Percentiles rank a stretch among this genome's conserved stretches.
phyloP scores from a whole-genome alignment of 495 filamentous ascomycete species.

The Penicillium silybi region DNA sequence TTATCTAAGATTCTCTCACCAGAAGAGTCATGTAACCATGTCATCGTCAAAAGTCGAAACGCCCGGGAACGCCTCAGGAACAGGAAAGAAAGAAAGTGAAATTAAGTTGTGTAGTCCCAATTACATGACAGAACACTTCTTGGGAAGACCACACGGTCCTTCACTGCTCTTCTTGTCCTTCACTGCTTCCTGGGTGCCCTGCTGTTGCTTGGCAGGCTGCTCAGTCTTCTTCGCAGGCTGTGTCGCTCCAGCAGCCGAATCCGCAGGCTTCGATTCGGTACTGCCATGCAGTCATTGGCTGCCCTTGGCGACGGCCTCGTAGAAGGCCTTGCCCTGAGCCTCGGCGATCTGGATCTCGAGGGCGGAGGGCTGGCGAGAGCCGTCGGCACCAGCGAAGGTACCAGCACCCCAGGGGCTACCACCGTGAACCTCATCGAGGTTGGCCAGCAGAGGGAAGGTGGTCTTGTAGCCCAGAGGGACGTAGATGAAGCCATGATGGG shows the following conservation, averaged over 20 bases:
- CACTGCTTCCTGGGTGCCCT: conserved; percentile 24
- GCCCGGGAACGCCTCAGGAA: conserved; percentile 19
- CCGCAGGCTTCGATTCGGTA: conserved; percentile 31
- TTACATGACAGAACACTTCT: conserved; percentile 61
- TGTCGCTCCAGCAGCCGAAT: conserved; percentile 22
- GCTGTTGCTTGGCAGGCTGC: conserved; percentile 23
- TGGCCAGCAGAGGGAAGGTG: conserved; percentile 61
- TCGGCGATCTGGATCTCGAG: conserved; percentile 75
- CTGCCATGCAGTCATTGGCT: conserved; percentile 83
- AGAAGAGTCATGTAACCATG: conserved; percentile 9
- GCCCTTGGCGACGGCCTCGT: conserved; percentile 69
- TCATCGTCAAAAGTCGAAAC: conserved; percentile 15
- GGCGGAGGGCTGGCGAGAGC: conserved; percentile 71
- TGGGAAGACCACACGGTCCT: conserved; percentile 69
- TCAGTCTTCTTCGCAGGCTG: conserved; percentile 18
- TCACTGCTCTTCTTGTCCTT: conserved; percentile 39
- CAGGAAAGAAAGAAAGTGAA: conserved; percentile 10
- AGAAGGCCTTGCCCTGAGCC: conserved; percentile 84
- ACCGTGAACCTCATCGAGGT: conserved; percentile 74
- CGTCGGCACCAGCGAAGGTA: conserved; percentile 75
- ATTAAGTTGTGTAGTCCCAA: conserved; percentile 2
- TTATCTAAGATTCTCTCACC: neutral
- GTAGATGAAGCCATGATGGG: conserved; percentile 94
- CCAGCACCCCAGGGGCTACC: conserved; percentile 92
- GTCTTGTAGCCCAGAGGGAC: conserved; percentile 92